These are phyloP conservation scores for Angomonas ambiguus DNA, from an alignment of 208 protist species.

Conservation along the genomic window DNA sequence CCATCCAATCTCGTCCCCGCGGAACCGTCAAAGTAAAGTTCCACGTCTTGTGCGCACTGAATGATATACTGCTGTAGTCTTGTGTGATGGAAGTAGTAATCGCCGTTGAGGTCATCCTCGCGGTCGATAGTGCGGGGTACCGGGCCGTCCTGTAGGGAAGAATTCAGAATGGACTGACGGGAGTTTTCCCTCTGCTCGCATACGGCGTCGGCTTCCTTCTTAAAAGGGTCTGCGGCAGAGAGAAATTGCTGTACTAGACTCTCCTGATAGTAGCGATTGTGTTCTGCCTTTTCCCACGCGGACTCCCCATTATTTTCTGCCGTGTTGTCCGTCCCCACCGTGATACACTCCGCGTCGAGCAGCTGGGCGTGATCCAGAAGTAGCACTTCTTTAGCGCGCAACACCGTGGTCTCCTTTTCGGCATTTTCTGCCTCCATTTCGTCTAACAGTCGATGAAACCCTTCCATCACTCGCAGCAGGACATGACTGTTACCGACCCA, in stretches of 20 bases:
- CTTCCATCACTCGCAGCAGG: slow-evolving; percentile 46
- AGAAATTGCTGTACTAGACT: slow-evolving; percentile 35
- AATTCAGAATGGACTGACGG: background rate
- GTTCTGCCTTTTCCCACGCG: slow-evolving; percentile 43
- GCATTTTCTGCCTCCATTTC: background rate
- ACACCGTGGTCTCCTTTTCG: slow-evolving; percentile 2
- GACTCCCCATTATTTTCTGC: slow-evolving; percentile 12
- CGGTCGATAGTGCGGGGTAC: background rate
- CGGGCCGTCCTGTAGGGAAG: background rate
- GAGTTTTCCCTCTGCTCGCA: background rate
- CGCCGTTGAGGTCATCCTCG: slow-evolving; percentile 22
- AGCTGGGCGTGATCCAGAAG: slow-evolving; percentile 73
- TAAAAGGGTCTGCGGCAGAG: slow-evolving; percentile 8
- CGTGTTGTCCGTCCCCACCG: slow-evolving; percentile 5
- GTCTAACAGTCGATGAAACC: slow-evolving; percentile 25
- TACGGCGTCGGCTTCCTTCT: slow-evolving; percentile 1
- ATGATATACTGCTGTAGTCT: slow-evolving; percentile 82
- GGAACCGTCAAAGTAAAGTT: background rate
- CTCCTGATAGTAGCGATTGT: slow-evolving; percentile 10
- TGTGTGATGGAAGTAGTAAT: slow-evolving; percentile 73
- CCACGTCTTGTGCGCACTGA: slow-evolving; percentile 50
- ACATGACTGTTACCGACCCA: slow-evolving; percentile 93
- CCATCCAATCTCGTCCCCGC: too few relatives aligned
- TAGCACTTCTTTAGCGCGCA: slow-evolving; percentile 46
- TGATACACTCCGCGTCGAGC: slow-evolving; percentile 26